phyloP scores from a whole-genome alignment of 345 rosid species.

The Litchi chinensis region DNA sequence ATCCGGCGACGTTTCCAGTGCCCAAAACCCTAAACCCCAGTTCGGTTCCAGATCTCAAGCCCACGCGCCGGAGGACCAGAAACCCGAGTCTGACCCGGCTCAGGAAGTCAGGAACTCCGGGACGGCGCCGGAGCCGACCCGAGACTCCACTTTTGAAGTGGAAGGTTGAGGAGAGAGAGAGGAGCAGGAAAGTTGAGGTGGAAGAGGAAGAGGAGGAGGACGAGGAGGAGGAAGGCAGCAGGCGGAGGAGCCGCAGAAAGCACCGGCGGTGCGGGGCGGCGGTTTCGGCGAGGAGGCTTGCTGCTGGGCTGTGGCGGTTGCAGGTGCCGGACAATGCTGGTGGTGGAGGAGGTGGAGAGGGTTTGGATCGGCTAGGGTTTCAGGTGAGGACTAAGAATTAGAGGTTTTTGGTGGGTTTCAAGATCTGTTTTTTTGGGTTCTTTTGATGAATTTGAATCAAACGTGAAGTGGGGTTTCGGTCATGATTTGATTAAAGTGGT shows the following conservation, averaged over 20 bases:
- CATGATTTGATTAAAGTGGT: slow-evolving; percentile 24
- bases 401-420: slow-evolving; percentile 12
- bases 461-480: slow-evolving; percentile 6
- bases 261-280: slow-evolving; percentile 28
- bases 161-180: slow-evolving; percentile 62
- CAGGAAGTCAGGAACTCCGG: slow-evolving; percentile 48
- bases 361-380: slow-evolving; percentile 59
- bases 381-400: slow-evolving; percentile 40
- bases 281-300: slow-evolving; percentile 87
- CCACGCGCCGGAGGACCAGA: slow-evolving; percentile 48
- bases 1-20: slow-evolving; percentile 46
- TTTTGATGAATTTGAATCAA: slow-evolving; percentile 1
- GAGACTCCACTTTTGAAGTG: slow-evolving; percentile 86
- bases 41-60: slow-evolving; percentile 60
- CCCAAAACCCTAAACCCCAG: slow-evolving; percentile 28
- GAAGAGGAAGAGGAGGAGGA: slow-evolving; percentile 49
- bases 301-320: slow-evolving; percentile 87
- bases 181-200: slow-evolving; percentile 21
- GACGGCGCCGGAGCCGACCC: slow-evolving; percentile 64
- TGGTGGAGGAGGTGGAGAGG: slow-evolving; percentile 31
- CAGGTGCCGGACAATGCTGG: slow-evolving; percentile 54
- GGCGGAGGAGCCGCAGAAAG: slow-evolving; percentile 36
- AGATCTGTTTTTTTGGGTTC: slow-evolving; percentile 25
- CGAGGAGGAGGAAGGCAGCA: slow-evolving; percentile 29
- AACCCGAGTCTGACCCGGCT: slow-evolving; percentile 54